phyloP scores from a whole-genome alignment of 2,329 filamentous ascomycete genomes.

The Teratosphaeria viscida region DNA sequence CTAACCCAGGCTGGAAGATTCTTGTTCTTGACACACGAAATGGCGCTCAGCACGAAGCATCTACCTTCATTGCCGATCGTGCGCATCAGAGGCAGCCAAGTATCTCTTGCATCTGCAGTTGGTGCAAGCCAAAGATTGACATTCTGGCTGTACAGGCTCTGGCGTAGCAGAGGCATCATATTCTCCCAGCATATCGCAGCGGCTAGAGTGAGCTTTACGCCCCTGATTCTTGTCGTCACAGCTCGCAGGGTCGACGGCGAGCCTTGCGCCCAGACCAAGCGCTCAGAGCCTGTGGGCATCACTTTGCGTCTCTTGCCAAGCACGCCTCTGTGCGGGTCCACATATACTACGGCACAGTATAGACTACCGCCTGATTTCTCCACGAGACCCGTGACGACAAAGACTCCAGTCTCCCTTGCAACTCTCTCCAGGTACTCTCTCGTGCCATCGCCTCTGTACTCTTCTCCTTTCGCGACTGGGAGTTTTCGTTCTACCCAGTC shows the following conservation, averaged over 20 bases:
- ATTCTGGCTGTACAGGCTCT: conserved; percentile 78
- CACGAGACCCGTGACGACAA: conserved; percentile 69
- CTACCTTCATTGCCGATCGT: conserved; percentile 73
- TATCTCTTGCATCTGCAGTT: conserved; percentile 73
- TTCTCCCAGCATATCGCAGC: conserved; percentile 95
- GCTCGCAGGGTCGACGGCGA: conserved; percentile 68
- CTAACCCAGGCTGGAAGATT: conserved; percentile 50
- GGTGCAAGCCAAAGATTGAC: conserved; percentile 86
- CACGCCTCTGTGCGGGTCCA: conserved; percentile 61
- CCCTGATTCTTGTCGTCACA: conserved; percentile 67
- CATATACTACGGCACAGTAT: conserved; percentile 74
- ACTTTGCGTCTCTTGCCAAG: conserved; percentile 85
- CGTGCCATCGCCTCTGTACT: conserved; percentile 59
- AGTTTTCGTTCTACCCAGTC: conserved; percentile 59
- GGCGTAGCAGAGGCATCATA: conserved; percentile 83
- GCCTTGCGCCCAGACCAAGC: conserved; percentile 82
- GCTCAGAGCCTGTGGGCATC: conserved; percentile 78
- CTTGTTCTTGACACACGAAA: conserved; percentile 61
- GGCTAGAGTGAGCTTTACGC: conserved; percentile 68
- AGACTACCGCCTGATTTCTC: conserved; percentile 72
- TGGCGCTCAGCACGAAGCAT: conserved; percentile 75
- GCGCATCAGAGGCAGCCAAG: conserved; percentile 73
- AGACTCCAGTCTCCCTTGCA: conserved; percentile 66
- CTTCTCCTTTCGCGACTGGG: conserved; percentile 36
- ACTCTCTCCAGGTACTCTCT: conserved; percentile 69